phyloP scores from a whole-genome alignment of 164 flowering plant species.

The Platanus orientalis region DNA sequence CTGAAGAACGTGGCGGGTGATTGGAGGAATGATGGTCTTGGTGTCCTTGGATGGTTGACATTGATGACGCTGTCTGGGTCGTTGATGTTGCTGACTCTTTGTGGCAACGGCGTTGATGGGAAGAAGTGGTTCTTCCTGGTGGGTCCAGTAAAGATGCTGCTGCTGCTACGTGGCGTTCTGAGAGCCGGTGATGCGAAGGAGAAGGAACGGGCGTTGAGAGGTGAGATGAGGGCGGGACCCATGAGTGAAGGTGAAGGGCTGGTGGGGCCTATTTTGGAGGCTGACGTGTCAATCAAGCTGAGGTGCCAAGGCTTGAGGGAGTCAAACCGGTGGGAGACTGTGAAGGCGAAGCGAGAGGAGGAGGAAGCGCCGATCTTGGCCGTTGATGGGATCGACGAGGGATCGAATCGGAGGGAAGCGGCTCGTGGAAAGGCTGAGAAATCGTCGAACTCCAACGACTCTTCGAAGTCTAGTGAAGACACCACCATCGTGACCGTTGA shows the following conservation, averaged over 20 bases:
- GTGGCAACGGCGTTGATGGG: conserved; percentile 74
- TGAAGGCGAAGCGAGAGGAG: conserved; percentile 86
- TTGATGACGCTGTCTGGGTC: too few relatives aligned
- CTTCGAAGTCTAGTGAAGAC: conserved; percentile 73
- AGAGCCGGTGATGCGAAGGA: conserved; percentile 89
- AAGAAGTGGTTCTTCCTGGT: conserved; percentile 37
- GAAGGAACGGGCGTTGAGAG: conserved; percentile 79
- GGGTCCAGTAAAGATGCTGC: conserved; percentile 15
- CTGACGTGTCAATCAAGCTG: conserved; percentile 52
- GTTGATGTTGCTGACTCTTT: conserved; percentile 26
- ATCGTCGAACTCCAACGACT: conserved; percentile 58
- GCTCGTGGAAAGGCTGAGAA: conserved; percentile 63
- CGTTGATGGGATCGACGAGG: conserved; percentile 43
- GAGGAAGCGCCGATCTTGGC: conserved; percentile 71
- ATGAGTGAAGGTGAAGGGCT: conserved; percentile 29
- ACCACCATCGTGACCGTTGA: conserved; percentile 57
- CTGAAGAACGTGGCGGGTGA: conserved; percentile 82
- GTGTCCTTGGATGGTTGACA: conserved; percentile 47
- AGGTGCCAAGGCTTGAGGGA: conserved; percentile 97
- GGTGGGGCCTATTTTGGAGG: conserved; percentile 54
- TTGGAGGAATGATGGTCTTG: conserved; percentile 80
- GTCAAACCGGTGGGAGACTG: conserved; percentile 72
- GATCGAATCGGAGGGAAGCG: conserved; percentile 70
- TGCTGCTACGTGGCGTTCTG: conserved; percentile 50
- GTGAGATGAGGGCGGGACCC: conserved; percentile 78